A percentile compares a stretch with the other conserved stretches of the same genome.
Evolutionary conservation across 225 moss, liverwort and hornwort genomes (phyloP).

Genomic region (Straminergon stramineum): DNA sequence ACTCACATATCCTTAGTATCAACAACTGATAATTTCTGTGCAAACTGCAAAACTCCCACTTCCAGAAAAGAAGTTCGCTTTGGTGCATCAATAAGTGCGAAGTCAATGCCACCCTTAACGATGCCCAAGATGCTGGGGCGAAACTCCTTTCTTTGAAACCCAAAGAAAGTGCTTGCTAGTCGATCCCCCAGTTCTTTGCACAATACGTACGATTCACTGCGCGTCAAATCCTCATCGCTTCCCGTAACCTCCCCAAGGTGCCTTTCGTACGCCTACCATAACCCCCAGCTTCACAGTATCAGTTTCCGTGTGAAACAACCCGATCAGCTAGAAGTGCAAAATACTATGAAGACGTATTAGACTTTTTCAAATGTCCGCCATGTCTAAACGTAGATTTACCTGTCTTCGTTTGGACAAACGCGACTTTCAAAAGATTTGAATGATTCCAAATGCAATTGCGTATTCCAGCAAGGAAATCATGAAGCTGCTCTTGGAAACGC

Average conservation of each 20-base stretch:
- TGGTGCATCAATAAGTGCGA: conserved; percentile 71
- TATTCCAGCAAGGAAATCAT: background rate
- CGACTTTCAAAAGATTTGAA: background rate
- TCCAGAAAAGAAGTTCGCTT: conserved; percentile 75
- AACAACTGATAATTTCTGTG: conserved; percentile 57
- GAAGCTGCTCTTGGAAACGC: background rate
- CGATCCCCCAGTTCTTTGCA: conserved; percentile 90
- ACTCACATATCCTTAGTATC: conserved; percentile 80
- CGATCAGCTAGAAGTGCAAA: background rate
- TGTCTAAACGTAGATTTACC: background rate
- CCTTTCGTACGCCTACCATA: conserved; percentile 65
- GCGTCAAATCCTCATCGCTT: conserved; percentile 60
- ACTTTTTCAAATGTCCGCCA: background rate
- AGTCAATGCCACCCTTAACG: conserved; percentile 80
- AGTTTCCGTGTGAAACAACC: background rate
- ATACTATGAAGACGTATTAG: background rate
- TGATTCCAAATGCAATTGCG: background rate
- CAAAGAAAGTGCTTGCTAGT: conserved; percentile 72
- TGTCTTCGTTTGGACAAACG: background rate
- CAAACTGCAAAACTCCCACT: conserved; percentile 83
- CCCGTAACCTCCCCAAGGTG: conserved; percentile 54
- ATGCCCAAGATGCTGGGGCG: conserved; percentile 85
- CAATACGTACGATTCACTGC: conserved; percentile 49
- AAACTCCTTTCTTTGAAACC: conserved; percentile 76
- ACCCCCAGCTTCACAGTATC: background rate